Conservation (phyloP, 2,329 filamentous ascomycete genomes). For the Ophiocordyceps camponoti-floridani region DNA sequence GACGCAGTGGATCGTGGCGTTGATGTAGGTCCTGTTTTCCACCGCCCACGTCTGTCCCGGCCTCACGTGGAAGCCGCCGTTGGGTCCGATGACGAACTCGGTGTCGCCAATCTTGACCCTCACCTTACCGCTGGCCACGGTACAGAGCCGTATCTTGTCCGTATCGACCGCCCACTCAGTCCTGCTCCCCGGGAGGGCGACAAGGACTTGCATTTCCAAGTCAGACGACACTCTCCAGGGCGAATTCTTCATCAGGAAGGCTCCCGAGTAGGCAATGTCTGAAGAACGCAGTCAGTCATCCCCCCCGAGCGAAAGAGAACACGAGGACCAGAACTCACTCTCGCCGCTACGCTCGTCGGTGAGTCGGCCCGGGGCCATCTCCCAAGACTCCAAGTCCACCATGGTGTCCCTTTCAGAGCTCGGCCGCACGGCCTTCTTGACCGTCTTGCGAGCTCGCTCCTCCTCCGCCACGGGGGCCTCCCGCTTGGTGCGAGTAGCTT, state of each 20-base stretch:
- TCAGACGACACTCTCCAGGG: conserved; percentile 18
- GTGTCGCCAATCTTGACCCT: conserved; percentile 16
- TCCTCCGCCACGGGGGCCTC: neutral
- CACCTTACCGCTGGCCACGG: conserved; percentile 22
- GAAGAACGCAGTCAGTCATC: neutral
- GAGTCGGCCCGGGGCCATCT: conserved; percentile 24
- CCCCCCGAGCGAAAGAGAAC: too few relatives aligned
- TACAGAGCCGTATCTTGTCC: conserved; percentile 18
- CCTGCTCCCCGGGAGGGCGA: conserved; percentile 19
- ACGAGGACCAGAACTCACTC: conserved; percentile 13
- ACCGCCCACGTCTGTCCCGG: conserved; percentile 18
- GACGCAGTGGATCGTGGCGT: conserved; percentile 24
- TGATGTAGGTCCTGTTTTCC: conserved; percentile 24
- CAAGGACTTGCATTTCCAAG: conserved; percentile 20
- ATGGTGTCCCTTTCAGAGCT: conserved; percentile 4
- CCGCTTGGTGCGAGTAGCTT: neutral
- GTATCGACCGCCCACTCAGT: conserved; percentile 12
- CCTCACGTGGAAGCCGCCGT: conserved; percentile 25
- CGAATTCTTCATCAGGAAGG: conserved; percentile 19
- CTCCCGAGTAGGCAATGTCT: conserved; percentile 26
- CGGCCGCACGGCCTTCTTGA: neutral
- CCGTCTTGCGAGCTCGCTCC: neutral
- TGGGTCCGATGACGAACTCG: conserved; percentile 22
- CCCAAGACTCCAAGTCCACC: conserved; percentile 23
- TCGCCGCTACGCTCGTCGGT: conserved; percentile 10